Evolutionary conservation across 495 filamentous ascomycete genomes (phyloP).

Genomic region (Chlorociboria aeruginascens): DNA sequence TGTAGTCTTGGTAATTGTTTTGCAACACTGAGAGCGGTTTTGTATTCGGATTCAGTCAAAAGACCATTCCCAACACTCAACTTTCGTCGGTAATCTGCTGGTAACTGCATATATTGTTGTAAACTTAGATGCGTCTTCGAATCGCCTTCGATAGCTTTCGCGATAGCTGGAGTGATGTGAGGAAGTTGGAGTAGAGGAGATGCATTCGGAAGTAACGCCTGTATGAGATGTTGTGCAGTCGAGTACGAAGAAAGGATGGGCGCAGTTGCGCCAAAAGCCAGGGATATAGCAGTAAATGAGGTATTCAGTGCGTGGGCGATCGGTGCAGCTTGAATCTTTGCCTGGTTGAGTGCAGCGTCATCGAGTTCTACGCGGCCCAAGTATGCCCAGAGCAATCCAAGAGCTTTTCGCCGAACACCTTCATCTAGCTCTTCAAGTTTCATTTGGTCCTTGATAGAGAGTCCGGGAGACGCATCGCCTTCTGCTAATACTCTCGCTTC

Average conservation of each 20-base stretch:
- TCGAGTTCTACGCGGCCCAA: slow-evolving; percentile 70
- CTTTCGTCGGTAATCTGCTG: slow-evolving; percentile 59
- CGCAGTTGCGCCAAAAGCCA: slow-evolving; percentile 74
- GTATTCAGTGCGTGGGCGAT: slow-evolving; percentile 74
- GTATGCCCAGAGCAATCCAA: slow-evolving; percentile 90
- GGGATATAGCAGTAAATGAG: slow-evolving; percentile 73
- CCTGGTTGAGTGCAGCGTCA: slow-evolving; percentile 58
- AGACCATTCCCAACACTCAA: slow-evolving; percentile 58
- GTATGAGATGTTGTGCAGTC: slow-evolving; percentile 72
- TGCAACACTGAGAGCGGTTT: slow-evolving; percentile 59
- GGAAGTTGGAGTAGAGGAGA: slow-evolving; percentile 91
- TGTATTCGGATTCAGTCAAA: slow-evolving; percentile 64
- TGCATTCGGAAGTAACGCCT: slow-evolving; percentile 69
- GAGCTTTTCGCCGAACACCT: slow-evolving; percentile 65
- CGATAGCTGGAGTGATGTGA: slow-evolving; percentile 65
- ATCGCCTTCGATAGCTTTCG: slow-evolving; percentile 64
- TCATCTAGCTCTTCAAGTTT: slow-evolving; percentile 57
- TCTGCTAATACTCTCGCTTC: slow-evolving; percentile 64
- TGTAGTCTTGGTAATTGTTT: slow-evolving; percentile 69
- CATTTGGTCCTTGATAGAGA: slow-evolving; percentile 58
- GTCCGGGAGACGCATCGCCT: slow-evolving; percentile 37
- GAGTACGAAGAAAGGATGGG: slow-evolving; percentile 77
- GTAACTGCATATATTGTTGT: slow-evolving; percentile 75
- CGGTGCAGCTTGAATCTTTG: slow-evolving; percentile 68
- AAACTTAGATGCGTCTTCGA: slow-evolving; percentile 64